Evolutionary conservation across 768 basidiomycete species (phyloP).

Genomic region (Termitomyces sp.): DNA sequence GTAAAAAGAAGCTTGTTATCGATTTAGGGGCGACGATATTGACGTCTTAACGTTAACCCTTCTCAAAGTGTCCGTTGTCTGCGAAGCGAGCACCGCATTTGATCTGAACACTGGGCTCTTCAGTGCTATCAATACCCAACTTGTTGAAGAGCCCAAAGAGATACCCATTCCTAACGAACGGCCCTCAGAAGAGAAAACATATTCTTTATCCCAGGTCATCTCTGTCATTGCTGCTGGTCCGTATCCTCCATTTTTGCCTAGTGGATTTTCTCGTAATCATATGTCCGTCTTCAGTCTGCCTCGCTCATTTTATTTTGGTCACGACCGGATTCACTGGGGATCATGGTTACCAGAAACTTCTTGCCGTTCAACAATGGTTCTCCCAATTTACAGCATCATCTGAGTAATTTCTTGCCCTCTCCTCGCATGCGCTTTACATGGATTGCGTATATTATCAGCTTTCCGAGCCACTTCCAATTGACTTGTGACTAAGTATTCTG

Average conservation of each 20-base stretch:
- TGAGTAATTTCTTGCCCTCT: neutral
- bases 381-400: conserved; percentile 3
- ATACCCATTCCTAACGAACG: conserved; percentile 7
- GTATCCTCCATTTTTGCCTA: conserved; percentile 1
- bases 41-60: neutral
- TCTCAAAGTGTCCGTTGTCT: conserved; percentile 32
- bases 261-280: neutral
- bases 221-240: conserved; percentile 29
- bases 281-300: conserved; percentile 27
- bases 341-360: conserved; percentile 38
- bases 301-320: conserved; percentile 44
- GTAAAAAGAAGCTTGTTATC: conserved; percentile 18
- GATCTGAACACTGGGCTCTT: conserved; percentile 43
- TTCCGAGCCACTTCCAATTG: neutral
- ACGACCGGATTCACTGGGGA: conserved; percentile 41
- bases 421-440: neutral
- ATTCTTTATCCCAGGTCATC: conserved; percentile 26
- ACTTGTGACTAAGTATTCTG: neutral
- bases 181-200: conserved; percentile 16
- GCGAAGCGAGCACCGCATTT: conserved; percentile 47
- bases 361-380: conserved; percentile 35
- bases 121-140: conserved; percentile 22
- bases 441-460: neutral
- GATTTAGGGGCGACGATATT: neutral
- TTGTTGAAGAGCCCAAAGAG: conserved; percentile 14